A percentile compares a stretch with the other conserved stretches of the same genome.
phyloP scores from a whole-genome alignment of 2,329 filamentous ascomycete species.

The Ophiostoma himal-ulmi region DNA sequence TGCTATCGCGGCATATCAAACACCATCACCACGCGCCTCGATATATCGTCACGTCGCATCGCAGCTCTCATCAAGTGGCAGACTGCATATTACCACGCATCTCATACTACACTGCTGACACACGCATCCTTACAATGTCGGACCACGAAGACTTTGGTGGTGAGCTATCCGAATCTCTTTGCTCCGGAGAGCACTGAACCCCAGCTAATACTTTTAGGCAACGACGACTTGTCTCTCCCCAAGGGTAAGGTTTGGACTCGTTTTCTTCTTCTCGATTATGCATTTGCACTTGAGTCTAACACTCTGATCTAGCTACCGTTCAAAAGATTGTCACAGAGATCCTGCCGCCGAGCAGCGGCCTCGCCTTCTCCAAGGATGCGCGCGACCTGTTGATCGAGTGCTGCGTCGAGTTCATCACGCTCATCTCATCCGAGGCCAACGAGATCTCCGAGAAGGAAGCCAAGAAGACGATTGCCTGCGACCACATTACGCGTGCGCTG shows the following conservation, averaged over 20 bases:
- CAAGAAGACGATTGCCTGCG: slow-evolving; percentile 98
- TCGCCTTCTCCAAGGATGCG: slow-evolving; percentile 90
- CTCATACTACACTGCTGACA: not conserved
- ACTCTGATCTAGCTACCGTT: slow-evolving; percentile 50
- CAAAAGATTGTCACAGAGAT: slow-evolving; percentile 92
- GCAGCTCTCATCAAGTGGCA: not conserved
- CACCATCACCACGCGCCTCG: not conserved
- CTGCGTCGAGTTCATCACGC: slow-evolving; percentile 97
- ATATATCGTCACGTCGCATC: not conserved
- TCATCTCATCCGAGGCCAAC: slow-evolving; percentile 97
- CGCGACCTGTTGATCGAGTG: slow-evolving; percentile 95
- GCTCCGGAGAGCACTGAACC: not conserved
- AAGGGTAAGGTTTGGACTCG: slow-evolving; percentile 46
- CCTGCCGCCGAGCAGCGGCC: slow-evolving; percentile 64
- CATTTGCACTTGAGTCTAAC: no score
- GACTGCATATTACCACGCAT: not conserved
- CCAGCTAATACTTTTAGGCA: slow-evolving; percentile 36
- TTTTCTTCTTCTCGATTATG: not conserved
- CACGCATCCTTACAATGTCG: slow-evolving; percentile 44
- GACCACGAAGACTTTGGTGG: slow-evolving; percentile 55
- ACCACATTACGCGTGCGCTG: slow-evolving; percentile 93
- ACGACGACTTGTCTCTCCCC: slow-evolving; percentile 58
- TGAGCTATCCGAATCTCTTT: not conserved
- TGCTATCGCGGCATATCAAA: not conserved
- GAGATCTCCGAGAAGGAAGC: slow-evolving; percentile 98